These are phyloP conservation scores for Colletotrichum lindemuthianum DNA, from an alignment of 2,329 filamentous ascomycete genomes.

Conservation along the genomic window DNA sequence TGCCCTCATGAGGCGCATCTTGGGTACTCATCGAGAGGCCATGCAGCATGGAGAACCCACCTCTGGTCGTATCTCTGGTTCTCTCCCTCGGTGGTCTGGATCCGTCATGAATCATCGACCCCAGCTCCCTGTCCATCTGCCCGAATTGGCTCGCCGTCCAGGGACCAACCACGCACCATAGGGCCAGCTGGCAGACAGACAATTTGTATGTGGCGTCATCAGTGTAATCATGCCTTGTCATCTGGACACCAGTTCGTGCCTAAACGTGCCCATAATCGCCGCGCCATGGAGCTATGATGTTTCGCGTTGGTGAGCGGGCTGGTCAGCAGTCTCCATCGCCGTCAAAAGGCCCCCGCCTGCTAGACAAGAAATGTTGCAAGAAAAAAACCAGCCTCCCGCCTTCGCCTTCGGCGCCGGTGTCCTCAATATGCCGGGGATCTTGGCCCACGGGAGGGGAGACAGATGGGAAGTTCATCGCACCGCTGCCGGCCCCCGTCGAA, in stretches of 20 bases:
- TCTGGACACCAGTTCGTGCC: slow-evolving; percentile 11
- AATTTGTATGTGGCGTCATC: slow-evolving; percentile 25
- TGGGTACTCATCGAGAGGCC: no score
- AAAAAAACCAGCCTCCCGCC: no score
- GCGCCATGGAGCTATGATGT: neutral
- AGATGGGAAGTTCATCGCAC: slow-evolving; percentile 10
- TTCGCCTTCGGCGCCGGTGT: slow-evolving; percentile 31
- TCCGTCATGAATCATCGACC: slow-evolving; percentile 32
- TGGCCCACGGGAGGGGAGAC: slow-evolving; percentile 17
- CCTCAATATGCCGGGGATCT: slow-evolving; percentile 16
- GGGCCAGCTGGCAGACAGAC: slow-evolving; percentile 12
- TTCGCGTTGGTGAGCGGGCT: neutral
- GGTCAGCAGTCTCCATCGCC: slow-evolving; percentile 2
- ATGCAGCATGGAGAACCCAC: no score
- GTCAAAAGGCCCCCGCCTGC: neutral
- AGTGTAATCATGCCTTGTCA: slow-evolving; percentile 22
- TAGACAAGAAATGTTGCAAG: neutral
- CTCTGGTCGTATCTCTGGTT: neutral
- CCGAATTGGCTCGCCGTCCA: slow-evolving; percentile 16
- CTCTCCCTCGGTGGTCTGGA: slow-evolving; percentile 1
- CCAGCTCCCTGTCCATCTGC: slow-evolving; percentile 25
- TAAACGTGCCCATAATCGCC: slow-evolving; percentile 7
- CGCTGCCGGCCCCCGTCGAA: slow-evolving; percentile 18
- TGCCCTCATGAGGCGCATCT: no score
- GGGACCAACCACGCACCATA: slow-evolving; percentile 20